Conservation (phyloP, 2,329 filamentous ascomycete species). For the Thielaviopsis ethacetica region DNA sequence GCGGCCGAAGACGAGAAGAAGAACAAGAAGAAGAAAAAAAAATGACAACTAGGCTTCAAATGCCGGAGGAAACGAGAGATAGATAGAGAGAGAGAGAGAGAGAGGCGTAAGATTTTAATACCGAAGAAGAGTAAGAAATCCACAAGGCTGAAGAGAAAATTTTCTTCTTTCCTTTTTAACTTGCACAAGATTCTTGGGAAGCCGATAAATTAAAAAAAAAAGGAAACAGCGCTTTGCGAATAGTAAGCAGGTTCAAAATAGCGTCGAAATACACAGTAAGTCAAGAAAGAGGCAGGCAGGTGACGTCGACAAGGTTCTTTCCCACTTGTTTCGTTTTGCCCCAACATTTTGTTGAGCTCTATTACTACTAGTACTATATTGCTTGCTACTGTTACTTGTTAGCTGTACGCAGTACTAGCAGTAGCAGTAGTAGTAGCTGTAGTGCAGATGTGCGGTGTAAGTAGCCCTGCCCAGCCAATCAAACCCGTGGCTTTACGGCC, state of each 20-base stretch:
- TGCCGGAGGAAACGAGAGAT: too few species aligned
- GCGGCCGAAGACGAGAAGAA: too few species aligned
- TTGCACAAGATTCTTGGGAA: neutral
- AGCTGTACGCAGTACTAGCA: neutral
- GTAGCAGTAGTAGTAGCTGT: too few species aligned
- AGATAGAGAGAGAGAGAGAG: too few species aligned
- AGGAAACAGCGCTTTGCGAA: neutral
- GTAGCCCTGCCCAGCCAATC: neutral
- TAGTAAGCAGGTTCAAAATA: too few species aligned
- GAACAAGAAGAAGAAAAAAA: too few species aligned
- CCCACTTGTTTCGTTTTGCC: neutral
- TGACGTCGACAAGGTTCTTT: neutral
- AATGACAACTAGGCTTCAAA: too few species aligned
- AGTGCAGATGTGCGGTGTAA: too few species aligned
- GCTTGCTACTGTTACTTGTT: neutral
- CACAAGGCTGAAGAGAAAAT: too few species aligned
- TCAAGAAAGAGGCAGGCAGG: neutral
- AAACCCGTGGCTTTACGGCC: neutral
- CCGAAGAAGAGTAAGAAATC: too few species aligned
- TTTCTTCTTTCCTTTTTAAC: too few species aligned
- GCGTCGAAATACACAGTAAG: neutral
- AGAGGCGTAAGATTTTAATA: too few species aligned
- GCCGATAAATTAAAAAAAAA: neutral
- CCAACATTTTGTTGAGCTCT: neutral
- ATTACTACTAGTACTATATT: neutral